phyloP scores from a whole-genome alignment of 1,284 basidiomycete genomes.

The Irpex sp. region DNA sequence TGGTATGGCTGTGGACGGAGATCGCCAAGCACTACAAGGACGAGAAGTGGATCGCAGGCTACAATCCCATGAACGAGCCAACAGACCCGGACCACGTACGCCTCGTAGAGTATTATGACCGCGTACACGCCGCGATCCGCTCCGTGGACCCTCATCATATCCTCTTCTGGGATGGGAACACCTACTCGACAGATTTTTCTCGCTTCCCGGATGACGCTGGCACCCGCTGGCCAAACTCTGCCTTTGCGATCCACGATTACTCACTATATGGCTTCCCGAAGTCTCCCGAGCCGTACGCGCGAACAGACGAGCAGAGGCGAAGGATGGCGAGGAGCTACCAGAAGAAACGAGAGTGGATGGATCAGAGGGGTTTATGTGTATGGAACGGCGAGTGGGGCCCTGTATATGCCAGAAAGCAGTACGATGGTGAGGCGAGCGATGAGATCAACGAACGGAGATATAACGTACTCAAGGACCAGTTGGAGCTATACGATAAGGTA shows the following conservation, averaged over 20 bases:
- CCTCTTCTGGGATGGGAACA: conserved; percentile 67
- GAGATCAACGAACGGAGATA: conserved; percentile 64
- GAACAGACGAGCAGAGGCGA: conserved; percentile 47
- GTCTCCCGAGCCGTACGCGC: conserved; percentile 50
- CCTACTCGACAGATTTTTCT: conserved; percentile 70
- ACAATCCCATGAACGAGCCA: conserved; percentile 76
- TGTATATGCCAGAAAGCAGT: conserved; percentile 53
- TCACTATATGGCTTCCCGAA: conserved; percentile 65
- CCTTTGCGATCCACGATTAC: conserved; percentile 78
- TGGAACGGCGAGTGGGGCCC: conserved; percentile 79
- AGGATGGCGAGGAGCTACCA: conserved; percentile 51
- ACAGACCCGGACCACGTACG: conserved; percentile 50
- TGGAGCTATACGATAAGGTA: conserved; percentile 40
- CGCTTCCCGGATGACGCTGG: conserved; percentile 54
- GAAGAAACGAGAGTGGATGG: conserved; percentile 68
- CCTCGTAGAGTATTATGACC: conserved; percentile 58
- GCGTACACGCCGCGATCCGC: conserved; percentile 58
- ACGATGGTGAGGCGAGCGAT: conserved; percentile 54
- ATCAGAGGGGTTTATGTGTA: conserved; percentile 54
- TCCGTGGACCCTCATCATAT: conserved; percentile 61
- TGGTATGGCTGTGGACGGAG: conserved; percentile 64
- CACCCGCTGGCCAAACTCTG: conserved; percentile 55
- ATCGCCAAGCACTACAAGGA: conserved; percentile 61
- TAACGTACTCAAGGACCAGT: conserved; percentile 43
- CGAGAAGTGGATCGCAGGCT: conserved; percentile 63